Evolutionary conservation across 2,329 filamentous ascomycete genomes (phyloP), one percentile per base, ranked within the genome.

Genomic region (Fusarium austroafricanum): DNA sequence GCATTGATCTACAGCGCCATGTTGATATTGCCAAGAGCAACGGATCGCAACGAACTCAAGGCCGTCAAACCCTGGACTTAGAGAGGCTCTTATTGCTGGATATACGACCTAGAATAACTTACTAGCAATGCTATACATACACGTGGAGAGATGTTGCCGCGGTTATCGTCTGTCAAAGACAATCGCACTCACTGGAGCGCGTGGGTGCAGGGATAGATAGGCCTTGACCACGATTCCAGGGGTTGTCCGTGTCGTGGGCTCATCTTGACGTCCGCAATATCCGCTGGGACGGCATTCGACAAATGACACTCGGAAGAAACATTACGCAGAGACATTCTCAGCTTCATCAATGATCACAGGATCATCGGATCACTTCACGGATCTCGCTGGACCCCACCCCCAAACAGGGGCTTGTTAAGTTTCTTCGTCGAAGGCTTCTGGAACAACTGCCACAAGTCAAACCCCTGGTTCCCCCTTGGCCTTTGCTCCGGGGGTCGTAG

Each of bases 231-330:
- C 20, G 42, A 37, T 59, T 66, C 49, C 66, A 66, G 67, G 68
- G 68, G 66, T 55, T 42, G 31, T 29, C 64, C 63, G 47, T 49
- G 47, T 37, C 39, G 55, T 71, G 69, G 68, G 70, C 70, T 72
- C 70, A 72, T 54, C 52, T 68, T 54, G 39, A 60, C 68, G 68
- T 70, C 65, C 68, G 68, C 62, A 57, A 62, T 67, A 35, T 69
- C 66, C 47, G 61, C 49, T 49, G 45, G 38, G 33, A 35, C 15
- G 33, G 33, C 46, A 49, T 44, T 42, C 33, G 44, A 43, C 39
- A 53, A 61, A 55, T 40, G 39, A 44, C 55, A 29, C 29, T 45
- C 17, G 43, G 43, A 51, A 15, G 40, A 58, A 59, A 67, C 47
- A 54, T 54, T 26, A 55, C 55, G 39, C 42, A 53, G 55, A 38